Evolutionary conservation across 1,284 basidiomycete species (phyloP).

Genomic region (Hymenochaete sp.): DNA sequence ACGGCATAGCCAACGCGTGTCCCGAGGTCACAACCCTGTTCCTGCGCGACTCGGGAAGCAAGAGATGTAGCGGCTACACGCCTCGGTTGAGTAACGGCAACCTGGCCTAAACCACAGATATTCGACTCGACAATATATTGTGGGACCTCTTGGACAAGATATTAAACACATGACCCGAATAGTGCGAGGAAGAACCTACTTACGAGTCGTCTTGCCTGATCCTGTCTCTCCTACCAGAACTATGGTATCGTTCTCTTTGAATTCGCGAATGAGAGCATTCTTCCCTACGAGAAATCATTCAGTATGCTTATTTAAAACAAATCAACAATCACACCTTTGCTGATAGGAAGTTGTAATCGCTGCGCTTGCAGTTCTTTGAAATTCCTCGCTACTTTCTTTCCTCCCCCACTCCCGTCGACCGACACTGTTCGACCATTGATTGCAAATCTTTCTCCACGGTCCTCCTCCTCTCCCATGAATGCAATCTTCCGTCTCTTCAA

Average conservation of each 20-base stretch:
- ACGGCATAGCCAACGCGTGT: constrained; percentile 87
- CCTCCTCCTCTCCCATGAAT: constrained; percentile 26
- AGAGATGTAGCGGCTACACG: constrained; percentile 92
- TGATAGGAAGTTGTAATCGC: constrained; percentile 68
- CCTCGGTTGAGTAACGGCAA: constrained; percentile 89
- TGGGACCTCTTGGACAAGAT: constrained; percentile 60
- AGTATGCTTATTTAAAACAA: constrained; percentile 1
- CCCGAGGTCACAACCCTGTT: constrained; percentile 69
- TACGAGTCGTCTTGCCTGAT: constrained; percentile 96
- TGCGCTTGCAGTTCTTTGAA: constrained; percentile 42
- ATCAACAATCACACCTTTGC: constrained; percentile 42
- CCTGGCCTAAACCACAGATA: constrained; percentile 52
- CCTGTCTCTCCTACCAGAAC: constrained; percentile 95
- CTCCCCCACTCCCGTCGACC: constrained; percentile 14
- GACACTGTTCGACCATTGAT: constrained; percentile 16
- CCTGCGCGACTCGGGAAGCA: constrained; percentile 80
- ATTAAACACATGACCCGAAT: constrained; percentile 16
- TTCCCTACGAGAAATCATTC: constrained; percentile 43
- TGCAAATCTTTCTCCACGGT: constrained; percentile 16
- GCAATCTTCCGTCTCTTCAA: constrained; percentile 21
- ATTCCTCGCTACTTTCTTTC: constrained; percentile 14
- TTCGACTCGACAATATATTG: constrained; percentile 80
- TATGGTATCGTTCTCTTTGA: constrained; percentile 77
- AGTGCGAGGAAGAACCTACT: constrained; percentile 25
- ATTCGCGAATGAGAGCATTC: constrained; percentile 65